Percentiles rank a stretch among this genome's conserved stretches.
Conservation (phyloP, 441 rosid genomes). For the Dalechampia spathulata region DNA sequence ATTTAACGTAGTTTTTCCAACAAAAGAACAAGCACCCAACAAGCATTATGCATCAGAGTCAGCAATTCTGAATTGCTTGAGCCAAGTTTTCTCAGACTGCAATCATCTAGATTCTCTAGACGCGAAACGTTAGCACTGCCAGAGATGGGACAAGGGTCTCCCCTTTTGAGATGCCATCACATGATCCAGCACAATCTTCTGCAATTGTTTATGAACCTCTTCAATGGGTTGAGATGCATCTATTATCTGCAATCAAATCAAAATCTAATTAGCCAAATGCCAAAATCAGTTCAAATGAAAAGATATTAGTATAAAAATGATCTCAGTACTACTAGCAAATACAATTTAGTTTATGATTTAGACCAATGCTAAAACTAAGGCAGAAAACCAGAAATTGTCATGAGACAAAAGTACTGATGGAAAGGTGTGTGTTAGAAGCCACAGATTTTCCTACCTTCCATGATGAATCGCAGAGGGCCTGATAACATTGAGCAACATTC, state of each 20-base stretch:
- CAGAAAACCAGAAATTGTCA: neutral
- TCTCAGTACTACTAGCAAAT: neutral
- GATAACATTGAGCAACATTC: constrained; percentile 60
- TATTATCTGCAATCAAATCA: constrained; percentile 38
- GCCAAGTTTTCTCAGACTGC: too few species aligned
- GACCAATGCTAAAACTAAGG: neutral
- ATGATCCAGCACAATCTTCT: constrained; percentile 33
- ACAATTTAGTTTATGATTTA: neutral
- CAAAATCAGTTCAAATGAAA: neutral
- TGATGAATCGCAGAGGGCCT: constrained; percentile 54
- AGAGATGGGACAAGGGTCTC: constrained; percentile 50
- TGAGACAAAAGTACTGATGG: neutral
- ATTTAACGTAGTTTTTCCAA: too few species aligned
- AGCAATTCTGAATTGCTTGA: too few species aligned
- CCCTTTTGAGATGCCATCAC: constrained; percentile 45
- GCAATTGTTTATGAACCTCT: constrained; percentile 54
- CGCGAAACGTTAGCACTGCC: constrained; percentile 27
- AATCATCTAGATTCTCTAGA: neutral
- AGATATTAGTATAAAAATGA: neutral
- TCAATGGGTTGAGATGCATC: constrained; percentile 53
- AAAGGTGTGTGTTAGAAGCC: neutral
- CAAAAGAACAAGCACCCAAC: too few species aligned
- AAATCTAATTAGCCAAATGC: too few species aligned
- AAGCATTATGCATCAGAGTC: too few species aligned
- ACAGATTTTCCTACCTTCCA: constrained; percentile 54